A percentile compares a stretch with the other conserved stretches of the same genome.
phyloP scores from a whole-genome alignment of 768 basidiomycete species.

The Suillus subluteus region DNA sequence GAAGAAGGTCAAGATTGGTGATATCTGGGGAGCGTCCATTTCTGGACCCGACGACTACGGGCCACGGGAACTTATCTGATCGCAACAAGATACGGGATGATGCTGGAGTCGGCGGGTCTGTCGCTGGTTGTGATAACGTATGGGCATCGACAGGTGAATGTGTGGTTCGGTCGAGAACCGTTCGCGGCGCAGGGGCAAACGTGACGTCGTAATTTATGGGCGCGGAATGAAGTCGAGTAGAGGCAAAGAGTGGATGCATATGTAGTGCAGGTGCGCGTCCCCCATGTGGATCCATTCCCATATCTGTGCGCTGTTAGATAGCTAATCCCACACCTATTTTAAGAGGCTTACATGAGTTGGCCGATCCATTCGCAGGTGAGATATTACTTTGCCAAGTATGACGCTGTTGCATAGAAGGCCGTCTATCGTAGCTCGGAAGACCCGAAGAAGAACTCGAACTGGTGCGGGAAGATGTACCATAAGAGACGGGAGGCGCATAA shows the following conservation, averaged over 20 bases:
- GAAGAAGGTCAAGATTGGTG: constrained; percentile 67
- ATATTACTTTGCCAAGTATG: constrained; percentile 49
- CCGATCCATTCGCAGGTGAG: constrained; percentile 42
- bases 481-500: constrained; percentile 34
- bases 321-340: constrained; percentile 8
- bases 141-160: constrained; percentile 56
- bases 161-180: constrained; percentile 58
- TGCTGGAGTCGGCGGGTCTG: constrained; percentile 57
- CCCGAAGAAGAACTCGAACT: constrained; percentile 52
- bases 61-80: constrained; percentile 65
- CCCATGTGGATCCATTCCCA: constrained; percentile 26
- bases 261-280: constrained; percentile 43
- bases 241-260: constrained; percentile 68
- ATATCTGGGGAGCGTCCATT: constrained; percentile 37
- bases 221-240: constrained; percentile 57
- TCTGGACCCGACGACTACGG: constrained; percentile 47
- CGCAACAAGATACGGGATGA: constrained; percentile 53
- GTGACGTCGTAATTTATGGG: constrained; percentile 65
- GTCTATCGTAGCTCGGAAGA: constrained; percentile 44
- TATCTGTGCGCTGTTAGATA: constrained; percentile 12
- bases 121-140: constrained; percentile 65
- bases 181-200: constrained; percentile 59
- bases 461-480: constrained; percentile 51
- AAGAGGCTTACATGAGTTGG: constrained; percentile 43
- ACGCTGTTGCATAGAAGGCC: constrained; percentile 51